Conservation (phyloP, 345 rosid genomes). For the Linum trigynum region DNA sequence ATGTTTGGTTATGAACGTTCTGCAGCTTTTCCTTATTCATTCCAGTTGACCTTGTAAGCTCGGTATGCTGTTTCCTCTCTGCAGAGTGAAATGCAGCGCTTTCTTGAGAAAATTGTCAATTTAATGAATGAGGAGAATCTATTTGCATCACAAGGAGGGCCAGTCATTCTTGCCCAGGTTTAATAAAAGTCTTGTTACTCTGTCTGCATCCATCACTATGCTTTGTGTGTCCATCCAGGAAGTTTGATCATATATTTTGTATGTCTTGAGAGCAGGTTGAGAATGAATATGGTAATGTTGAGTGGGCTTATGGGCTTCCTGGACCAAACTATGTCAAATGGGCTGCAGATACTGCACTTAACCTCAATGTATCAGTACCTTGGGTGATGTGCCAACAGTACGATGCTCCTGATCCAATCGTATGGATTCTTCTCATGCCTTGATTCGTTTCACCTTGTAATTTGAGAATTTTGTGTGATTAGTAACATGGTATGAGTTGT, state of each 20-base stretch:
- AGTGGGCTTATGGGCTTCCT: constrained; percentile 41
- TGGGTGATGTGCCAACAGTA: constrained; percentile 58
- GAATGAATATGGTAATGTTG: constrained; percentile 52
- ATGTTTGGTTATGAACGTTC: background rate
- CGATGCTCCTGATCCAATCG: constrained; percentile 65
- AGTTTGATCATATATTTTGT: background rate
- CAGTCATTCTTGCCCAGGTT: constrained; percentile 62
- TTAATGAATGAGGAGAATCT: constrained; percentile 49
- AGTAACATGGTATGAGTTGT: constrained; percentile 1
- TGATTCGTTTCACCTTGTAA: background rate
- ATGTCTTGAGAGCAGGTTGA: constrained; percentile 37
- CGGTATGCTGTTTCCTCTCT: background rate
- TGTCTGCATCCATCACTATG: background rate
- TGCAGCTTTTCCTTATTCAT: background rate
- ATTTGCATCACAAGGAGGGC: constrained; percentile 63
- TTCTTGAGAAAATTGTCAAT: constrained; percentile 40
- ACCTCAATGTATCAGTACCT: constrained; percentile 47
- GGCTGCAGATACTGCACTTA: constrained; percentile 61
- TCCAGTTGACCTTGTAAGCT: background rate
- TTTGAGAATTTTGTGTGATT: background rate
- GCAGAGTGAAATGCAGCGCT: constrained; percentile 47
- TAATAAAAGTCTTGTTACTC: background rate
- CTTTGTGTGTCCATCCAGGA: background rate
- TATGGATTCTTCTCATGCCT: constrained; percentile 15
- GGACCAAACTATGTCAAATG: constrained; percentile 46